Evolutionary conservation across 2,329 filamentous ascomycete species (phyloP).

Genomic region (Aureobasidium subglaciale): DNA sequence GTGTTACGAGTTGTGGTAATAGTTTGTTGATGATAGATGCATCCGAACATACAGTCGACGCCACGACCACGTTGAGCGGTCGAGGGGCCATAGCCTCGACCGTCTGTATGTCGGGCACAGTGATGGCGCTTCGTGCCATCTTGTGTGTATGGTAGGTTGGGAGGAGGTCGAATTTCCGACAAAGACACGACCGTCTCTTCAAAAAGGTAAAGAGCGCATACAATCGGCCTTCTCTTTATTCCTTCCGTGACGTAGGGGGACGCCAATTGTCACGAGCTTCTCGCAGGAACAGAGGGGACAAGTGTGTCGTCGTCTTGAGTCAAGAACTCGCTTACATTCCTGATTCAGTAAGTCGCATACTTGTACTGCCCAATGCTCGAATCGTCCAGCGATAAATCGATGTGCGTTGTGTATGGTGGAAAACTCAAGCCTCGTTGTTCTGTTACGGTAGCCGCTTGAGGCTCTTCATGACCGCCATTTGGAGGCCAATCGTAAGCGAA

Average conservation of each 20-base stretch:
- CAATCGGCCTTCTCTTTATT: conserved; percentile 13
- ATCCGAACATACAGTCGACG: conserved; percentile 29
- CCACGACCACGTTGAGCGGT: conserved; percentile 29
- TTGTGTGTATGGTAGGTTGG: neutral
- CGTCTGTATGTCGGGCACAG: conserved; percentile 13
- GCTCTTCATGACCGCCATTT: conserved; percentile 5
- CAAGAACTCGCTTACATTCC: neutral
- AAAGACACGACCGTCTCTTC: neutral
- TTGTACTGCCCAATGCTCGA: neutral
- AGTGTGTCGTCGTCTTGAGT: neutral
- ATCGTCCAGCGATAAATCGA: neutral
- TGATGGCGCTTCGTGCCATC: conserved; percentile 13
- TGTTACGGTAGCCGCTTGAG: conserved; percentile 9
- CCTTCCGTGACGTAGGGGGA: conserved; percentile 7
- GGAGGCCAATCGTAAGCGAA: conserved; percentile 6
- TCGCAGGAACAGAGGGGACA: neutral
- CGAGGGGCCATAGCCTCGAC: conserved; percentile 6
- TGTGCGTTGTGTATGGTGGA: neutral
- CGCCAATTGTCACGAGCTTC: conserved; percentile 7
- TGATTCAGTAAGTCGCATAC: neutral
- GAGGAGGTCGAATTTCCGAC: neutral
- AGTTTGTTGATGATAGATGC: conserved; percentile 25
- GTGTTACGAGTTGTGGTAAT: conserved; percentile 26
- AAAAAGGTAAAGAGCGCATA: conserved; percentile 8
- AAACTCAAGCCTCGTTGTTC: neutral